Evolutionary conservation across 2,329 filamentous ascomycete species (phyloP).

Genomic region (Ceratocystis ficicola): DNA sequence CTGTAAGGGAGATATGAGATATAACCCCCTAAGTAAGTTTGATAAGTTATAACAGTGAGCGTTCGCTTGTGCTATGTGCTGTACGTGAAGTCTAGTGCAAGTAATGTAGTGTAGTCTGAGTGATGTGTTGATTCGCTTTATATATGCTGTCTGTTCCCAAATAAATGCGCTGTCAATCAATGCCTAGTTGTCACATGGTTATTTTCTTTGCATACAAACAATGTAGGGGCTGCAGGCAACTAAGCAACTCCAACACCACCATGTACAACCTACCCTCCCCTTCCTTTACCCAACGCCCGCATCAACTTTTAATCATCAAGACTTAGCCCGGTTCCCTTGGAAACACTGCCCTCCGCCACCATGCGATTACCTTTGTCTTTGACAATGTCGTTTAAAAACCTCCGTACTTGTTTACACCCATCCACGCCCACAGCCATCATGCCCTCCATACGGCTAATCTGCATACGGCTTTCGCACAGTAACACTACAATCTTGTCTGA

Average conservation of each 20-base stretch:
- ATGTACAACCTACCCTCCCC: no score
- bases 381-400: constrained; percentile 70
- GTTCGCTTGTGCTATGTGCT: not conserved
- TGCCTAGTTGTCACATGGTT: not conserved
- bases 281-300: not conserved
- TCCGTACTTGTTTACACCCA: constrained; percentile 74
- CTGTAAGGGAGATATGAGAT: not conserved
- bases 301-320: not conserved
- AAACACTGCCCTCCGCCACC: constrained; percentile 29
- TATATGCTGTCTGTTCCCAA: constrained; percentile 3
- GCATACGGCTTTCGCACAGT: constrained; percentile 79
- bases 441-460: constrained; percentile 67
- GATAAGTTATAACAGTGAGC: not conserved
- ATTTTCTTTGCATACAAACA: not conserved
- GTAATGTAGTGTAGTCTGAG: not conserved
- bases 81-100: not conserved
- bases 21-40: not conserved
- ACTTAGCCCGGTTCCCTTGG: constrained; percentile 9
- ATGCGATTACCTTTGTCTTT: constrained; percentile 56
- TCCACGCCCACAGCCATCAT: constrained; percentile 90
- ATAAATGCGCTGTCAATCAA: not conserved
- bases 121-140: not conserved
- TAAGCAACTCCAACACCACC: no score
- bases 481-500: constrained; percentile 66
- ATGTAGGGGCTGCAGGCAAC: no score